These are phyloP conservation scores for Saprolegnia parasitica DNA, from an alignment of 352 stramenopile genomes.

Conservation along the genomic window DNA sequence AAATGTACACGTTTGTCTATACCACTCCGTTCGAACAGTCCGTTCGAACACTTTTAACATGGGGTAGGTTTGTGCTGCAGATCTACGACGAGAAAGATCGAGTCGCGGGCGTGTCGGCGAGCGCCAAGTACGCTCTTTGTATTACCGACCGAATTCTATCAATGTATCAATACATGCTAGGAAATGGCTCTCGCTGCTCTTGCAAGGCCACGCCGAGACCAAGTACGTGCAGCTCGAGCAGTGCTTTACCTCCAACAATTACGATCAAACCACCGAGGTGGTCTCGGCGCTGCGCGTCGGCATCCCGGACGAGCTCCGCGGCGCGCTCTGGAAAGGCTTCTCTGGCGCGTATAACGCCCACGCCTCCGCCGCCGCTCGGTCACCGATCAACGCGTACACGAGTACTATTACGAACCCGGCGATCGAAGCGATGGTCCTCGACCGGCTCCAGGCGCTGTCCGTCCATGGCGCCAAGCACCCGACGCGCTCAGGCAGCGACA, in stretches of 20 bases:
- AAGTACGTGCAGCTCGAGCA: slow-evolving; percentile 81
- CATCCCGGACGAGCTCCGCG: slow-evolving; percentile 71
- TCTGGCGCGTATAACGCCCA: slow-evolving; percentile 58
- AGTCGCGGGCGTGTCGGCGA: neutral
- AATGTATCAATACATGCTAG: slow-evolving; percentile 15
- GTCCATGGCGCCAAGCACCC: neutral
- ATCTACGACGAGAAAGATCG: slow-evolving; percentile 11
- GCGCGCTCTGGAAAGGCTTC: slow-evolving; percentile 69
- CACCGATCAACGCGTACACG: neutral
- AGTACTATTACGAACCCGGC: neutral
- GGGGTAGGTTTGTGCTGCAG: slow-evolving; percentile 7
- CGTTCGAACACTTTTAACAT: neutral
- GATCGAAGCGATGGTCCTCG: neutral
- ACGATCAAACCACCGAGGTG: slow-evolving; percentile 58
- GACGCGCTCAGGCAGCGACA: neutral
- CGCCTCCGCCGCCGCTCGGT: too few relatives aligned
- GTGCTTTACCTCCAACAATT: slow-evolving; percentile 58
- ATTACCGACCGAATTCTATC: too few relatives aligned
- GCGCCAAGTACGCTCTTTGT: neutral
- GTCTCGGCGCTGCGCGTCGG: slow-evolving; percentile 66
- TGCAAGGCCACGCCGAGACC: slow-evolving; percentile 71
- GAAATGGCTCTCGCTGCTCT: slow-evolving; percentile 65
- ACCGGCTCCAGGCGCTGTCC: neutral
- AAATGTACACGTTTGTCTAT: slow-evolving; percentile 41
- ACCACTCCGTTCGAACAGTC: neutral